Conservation (phyloP, 2,329 filamentous ascomycete species). For the Cadophora malorum region DNA sequence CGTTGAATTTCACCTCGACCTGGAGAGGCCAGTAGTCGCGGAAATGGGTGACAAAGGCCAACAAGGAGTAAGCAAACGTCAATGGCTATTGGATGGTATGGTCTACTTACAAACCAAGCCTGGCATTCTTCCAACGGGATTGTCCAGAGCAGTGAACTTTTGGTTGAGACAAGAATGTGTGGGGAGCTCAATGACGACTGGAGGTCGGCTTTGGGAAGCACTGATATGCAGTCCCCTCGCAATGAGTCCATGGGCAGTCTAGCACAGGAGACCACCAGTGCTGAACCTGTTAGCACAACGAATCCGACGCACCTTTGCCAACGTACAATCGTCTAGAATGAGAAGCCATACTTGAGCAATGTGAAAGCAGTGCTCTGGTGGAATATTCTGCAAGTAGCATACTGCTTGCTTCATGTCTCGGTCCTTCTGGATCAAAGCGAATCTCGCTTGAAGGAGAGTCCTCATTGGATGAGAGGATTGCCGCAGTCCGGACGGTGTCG, state of each 20-base stretch:
- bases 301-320: neutral
- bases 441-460: conserved; percentile 53
- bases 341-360: conserved; percentile 57
- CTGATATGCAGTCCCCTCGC: conserved; percentile 41
- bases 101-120: conserved; percentile 53
- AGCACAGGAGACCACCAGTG: conserved; percentile 52
- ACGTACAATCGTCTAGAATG: conserved; percentile 52
- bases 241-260: conserved; percentile 47
- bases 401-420: conserved; percentile 57
- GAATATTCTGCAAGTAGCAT: conserved; percentile 48
- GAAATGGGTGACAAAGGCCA: conserved; percentile 52
- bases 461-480: conserved; percentile 50
- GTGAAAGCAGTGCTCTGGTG: conserved; percentile 52
- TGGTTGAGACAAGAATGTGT: conserved; percentile 22
- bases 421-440: conserved; percentile 48
- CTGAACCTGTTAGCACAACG: conserved; percentile 20
- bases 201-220: conserved; percentile 4
- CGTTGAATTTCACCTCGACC: conserved; percentile 48
- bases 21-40: conserved; percentile 51
- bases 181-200: neutral
- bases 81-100: neutral
- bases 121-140: conserved; percentile 49
- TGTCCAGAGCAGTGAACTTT: conserved; percentile 46
- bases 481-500: conserved; percentile 43
- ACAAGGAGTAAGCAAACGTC: neutral